A percentile compares a stretch with the other conserved stretches of the same genome.
Evolutionary conservation across 2,329 filamentous ascomycete species (phyloP).

Genomic region (Drechslera avenae): DNA sequence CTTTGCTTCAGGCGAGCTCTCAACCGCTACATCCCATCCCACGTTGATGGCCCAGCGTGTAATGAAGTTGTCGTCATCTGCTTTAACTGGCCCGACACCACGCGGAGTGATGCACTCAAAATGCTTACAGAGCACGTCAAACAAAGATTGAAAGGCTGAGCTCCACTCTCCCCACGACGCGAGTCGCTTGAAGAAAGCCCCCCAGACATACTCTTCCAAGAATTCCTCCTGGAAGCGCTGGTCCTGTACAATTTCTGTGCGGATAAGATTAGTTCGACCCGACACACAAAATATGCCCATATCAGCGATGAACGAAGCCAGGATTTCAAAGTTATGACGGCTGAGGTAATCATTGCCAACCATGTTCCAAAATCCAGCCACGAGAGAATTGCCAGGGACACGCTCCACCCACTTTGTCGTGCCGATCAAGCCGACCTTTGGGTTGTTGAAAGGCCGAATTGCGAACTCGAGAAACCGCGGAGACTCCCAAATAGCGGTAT

Average conservation of each 20-base stretch:
- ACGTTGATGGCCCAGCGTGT: slow-evolving; percentile 58
- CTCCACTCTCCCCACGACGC: neutral
- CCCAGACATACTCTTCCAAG: slow-evolving; percentile 21
- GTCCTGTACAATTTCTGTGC: slow-evolving; percentile 30
- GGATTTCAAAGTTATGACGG: slow-evolving; percentile 45
- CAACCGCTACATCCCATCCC: slow-evolving; percentile 58
- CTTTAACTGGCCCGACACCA: slow-evolving; percentile 28
- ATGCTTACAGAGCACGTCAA: neutral
- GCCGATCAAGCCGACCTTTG: slow-evolving; percentile 29
- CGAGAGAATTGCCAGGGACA: too few relatives aligned
- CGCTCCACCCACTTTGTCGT: slow-evolving; percentile 33
- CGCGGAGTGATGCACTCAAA: neutral
- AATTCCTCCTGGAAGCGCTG: slow-evolving; percentile 26
- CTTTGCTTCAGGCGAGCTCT: slow-evolving; percentile 55
- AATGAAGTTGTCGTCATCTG: slow-evolving; percentile 53
- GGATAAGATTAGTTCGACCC: slow-evolving; percentile 36
- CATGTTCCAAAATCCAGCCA: slow-evolving; percentile 28
- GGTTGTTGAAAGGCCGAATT: slow-evolving; percentile 25
- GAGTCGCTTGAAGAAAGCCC: neutral
- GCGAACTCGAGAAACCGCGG: slow-evolving; percentile 17
- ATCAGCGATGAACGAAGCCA: slow-evolving; percentile 37
- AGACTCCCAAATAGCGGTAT: slow-evolving; percentile 26
- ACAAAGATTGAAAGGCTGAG: slow-evolving; percentile 4
- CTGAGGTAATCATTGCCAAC: slow-evolving; percentile 35
- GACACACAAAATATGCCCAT: slow-evolving; percentile 43